Evolutionary conservation across 2,329 filamentous ascomycete genomes (phyloP).

Genomic region (Phaeosphaeriaceae sp.): DNA sequence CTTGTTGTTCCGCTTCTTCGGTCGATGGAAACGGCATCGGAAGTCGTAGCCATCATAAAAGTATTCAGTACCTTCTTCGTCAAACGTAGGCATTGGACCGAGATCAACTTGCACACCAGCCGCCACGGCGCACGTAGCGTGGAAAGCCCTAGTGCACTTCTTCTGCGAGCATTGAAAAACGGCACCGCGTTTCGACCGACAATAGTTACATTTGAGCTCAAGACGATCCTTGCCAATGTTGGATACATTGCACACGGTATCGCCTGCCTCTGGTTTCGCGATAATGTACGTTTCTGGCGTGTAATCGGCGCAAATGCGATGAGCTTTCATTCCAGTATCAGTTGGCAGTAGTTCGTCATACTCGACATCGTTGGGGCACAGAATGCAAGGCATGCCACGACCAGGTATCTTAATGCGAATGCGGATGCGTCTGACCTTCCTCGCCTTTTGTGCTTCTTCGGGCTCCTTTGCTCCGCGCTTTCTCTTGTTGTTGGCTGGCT

Average conservation of each 20-base stretch:
- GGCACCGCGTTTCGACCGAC: constrained; percentile 90
- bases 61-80: constrained; percentile 90
- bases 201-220: constrained; percentile 93
- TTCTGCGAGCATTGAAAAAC: constrained; percentile 97
- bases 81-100: constrained; percentile 83
- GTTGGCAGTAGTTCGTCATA: constrained; percentile 84
- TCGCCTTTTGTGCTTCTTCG: constrained; percentile 60
- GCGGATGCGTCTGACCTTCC: constrained; percentile 75
- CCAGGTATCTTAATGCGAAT: constrained; percentile 73
- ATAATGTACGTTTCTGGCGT: constrained; percentile 91
- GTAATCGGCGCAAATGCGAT: constrained; percentile 87
- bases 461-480: constrained; percentile 55
- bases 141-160: constrained; percentile 92
- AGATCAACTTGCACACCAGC: constrained; percentile 92
- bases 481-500: constrained; percentile 69
- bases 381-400: constrained; percentile 82
- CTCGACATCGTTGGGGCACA: constrained; percentile 90
- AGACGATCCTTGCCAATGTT: constrained; percentile 84
- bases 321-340: constrained; percentile 84
- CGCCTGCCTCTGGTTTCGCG: constrained; percentile 62
- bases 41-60: constrained; percentile 91
- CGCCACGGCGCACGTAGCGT: constrained; percentile 90
- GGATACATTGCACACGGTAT: constrained; percentile 78
- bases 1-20: constrained; percentile 85
- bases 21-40: constrained; percentile 90